Percentiles rank a stretch among this genome's conserved stretches.
Evolutionary conservation across 1,139 yeast species (phyloP).

Genomic region (Meyerozyma athensensis): DNA sequence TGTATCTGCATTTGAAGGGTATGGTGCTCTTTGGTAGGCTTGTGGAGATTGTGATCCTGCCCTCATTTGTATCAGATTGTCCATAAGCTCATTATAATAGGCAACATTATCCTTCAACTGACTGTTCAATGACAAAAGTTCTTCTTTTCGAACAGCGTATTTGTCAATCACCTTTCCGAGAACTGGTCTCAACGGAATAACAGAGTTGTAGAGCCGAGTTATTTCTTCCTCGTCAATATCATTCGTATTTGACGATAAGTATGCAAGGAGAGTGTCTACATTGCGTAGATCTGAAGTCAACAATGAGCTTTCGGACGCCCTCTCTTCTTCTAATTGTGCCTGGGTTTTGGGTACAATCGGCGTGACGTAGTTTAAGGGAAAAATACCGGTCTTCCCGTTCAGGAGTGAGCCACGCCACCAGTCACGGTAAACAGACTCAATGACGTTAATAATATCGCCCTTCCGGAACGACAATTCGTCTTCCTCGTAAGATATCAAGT

Average conservation of each 20-base stretch:
- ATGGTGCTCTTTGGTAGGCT: slow-evolving; percentile 13
- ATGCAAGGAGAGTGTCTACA: slow-evolving; percentile 60
- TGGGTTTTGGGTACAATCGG: slow-evolving; percentile 67
- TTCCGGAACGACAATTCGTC: slow-evolving; percentile 69
- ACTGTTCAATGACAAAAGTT: slow-evolving; percentile 62
- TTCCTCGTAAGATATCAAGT: slow-evolving; percentile 64
- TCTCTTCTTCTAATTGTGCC: slow-evolving; percentile 33
- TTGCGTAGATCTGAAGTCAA: slow-evolving; percentile 37
- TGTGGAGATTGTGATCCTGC: slow-evolving; percentile 12
- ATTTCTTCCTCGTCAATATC: slow-evolving; percentile 36
- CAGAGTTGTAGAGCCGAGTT: slow-evolving; percentile 58
- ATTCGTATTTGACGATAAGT: slow-evolving; percentile 42
- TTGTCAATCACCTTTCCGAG: slow-evolving; percentile 71
- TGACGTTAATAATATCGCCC: slow-evolving; percentile 76
- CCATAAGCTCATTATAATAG: slow-evolving; percentile 67
- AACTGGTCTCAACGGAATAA: slow-evolving; percentile 69
- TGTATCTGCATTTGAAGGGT: slow-evolving; percentile 12
- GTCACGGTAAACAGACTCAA: slow-evolving; percentile 84
- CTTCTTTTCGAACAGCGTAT: slow-evolving; percentile 70
- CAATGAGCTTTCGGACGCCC: slow-evolving; percentile 25
- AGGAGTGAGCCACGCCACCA: slow-evolving; percentile 92
- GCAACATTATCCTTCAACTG: slow-evolving; percentile 65
- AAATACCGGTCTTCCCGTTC: slow-evolving; percentile 79
- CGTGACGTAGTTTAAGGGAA: slow-evolving; percentile 88
- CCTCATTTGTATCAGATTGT: slow-evolving; percentile 34